Evolutionary conservation across 1,139 yeast species (phyloP).

Genomic region (Entelexis sorbosivorans): DNA sequence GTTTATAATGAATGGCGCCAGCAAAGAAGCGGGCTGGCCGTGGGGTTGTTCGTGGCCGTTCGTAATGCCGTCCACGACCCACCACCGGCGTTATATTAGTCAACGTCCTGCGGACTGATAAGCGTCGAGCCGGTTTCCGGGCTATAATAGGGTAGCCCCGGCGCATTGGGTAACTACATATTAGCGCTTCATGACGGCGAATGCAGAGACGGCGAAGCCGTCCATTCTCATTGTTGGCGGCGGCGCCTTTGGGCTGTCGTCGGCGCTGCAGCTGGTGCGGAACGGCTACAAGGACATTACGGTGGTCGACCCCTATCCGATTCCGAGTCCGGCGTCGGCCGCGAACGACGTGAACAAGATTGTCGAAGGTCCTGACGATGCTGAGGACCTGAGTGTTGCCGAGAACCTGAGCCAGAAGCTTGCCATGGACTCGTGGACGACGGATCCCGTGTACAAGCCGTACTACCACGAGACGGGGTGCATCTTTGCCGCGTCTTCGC

Average conservation of each 20-base stretch:
- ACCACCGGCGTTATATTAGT: background rate
- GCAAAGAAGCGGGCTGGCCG: too few species aligned
- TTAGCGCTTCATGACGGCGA: background rate
- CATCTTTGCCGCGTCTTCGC: constrained; percentile 1
- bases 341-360: constrained; percentile 6
- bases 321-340: constrained; percentile 4
- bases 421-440: constrained; percentile 3
- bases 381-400: background rate
- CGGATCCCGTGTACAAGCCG: constrained; percentile 3
- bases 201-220: too few species aligned
- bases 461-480: background rate
- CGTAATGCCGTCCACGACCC: background rate
- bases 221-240: constrained; percentile 3
- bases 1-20: too few species aligned
- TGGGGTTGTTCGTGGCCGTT: too few species aligned
- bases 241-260: background rate
- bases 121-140: background rate
- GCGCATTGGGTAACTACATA: too few species aligned
- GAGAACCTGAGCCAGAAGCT: constrained; percentile 3
- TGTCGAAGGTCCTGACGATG: constrained; percentile 3
- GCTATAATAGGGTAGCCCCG: too few species aligned
- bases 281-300: background rate
- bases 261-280: constrained; percentile 1
- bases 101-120: constrained; percentile 1
- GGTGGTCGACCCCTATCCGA: constrained; percentile 4